Conservation (phyloP, 192 early-diverging fungal species). For the Coemansia sp. region DNA sequence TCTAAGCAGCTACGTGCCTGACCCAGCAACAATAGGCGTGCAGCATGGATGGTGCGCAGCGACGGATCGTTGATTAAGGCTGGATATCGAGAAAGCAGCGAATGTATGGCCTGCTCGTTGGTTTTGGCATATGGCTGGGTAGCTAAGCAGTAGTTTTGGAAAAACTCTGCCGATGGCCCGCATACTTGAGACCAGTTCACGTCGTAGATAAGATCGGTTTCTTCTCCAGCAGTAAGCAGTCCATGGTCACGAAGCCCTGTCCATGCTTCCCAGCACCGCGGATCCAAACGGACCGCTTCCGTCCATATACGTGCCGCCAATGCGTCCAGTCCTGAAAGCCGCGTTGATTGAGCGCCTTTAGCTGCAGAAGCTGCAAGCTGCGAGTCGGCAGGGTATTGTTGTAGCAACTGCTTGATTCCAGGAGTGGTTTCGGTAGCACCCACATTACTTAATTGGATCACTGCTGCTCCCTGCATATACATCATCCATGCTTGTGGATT, state of each 20-base stretch:
- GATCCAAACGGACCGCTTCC: slow-evolving; percentile 25
- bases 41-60: slow-evolving; percentile 45
- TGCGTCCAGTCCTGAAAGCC: slow-evolving; percentile 26
- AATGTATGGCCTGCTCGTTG: slow-evolving; percentile 18
- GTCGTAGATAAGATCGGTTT: slow-evolving; percentile 17
- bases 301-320: slow-evolving; percentile 37
- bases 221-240: slow-evolving; percentile 36
- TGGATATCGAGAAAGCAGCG: slow-evolving; percentile 22
- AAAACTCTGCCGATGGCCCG: slow-evolving; percentile 36
- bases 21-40: slow-evolving; percentile 40
- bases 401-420: slow-evolving; percentile 30
- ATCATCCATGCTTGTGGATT: slow-evolving; percentile 38
- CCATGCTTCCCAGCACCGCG: slow-evolving; percentile 56
- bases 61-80: slow-evolving; percentile 23
- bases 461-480: slow-evolving; percentile 54
- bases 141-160: slow-evolving; percentile 43
- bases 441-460: slow-evolving; percentile 41
- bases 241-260: slow-evolving; percentile 46
- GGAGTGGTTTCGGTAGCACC: slow-evolving; percentile 41
- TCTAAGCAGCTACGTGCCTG: slow-evolving; percentile 24
- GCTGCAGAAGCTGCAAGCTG: no score
- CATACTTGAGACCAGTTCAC: slow-evolving; percentile 38
- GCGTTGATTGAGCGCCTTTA: background rate
- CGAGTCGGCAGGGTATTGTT: slow-evolving; percentile 1
- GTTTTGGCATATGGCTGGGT: slow-evolving; percentile 27